Base-by-base conservation (phyloP, 495 filamentous ascomycete species). In the Penicillium malachiteum region DNA sequence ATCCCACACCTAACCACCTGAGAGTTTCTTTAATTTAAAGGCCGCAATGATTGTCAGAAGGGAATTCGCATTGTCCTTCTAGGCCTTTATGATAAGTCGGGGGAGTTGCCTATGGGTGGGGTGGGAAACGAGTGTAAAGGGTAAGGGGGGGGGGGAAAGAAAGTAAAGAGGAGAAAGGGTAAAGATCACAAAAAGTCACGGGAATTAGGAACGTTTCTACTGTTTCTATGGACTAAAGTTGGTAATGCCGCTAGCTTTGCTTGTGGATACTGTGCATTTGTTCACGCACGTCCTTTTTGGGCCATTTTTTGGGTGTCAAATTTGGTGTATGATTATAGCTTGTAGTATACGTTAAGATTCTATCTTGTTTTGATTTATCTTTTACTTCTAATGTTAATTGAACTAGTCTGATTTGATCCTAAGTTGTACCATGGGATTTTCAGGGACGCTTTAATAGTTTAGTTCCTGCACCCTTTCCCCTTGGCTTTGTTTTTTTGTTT, bases 121-220 rank as follows among this genome's bases (percentile, higher is more conserved):
- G 18, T 46, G 43, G 43, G 18, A 13, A 32, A 44, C 17, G 21
- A 31, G 5, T 7, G 17, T 5, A 17, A 10, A 30, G 16, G n/a
- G 18, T 33, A 11, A 32, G 55, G 17, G 45, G 14, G 46, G 42
- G 39, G 48, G 21, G 35, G 42, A 40, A 18, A 16, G 16, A 48
- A 17, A 49, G 45, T 35, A 53, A 35, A 30, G 46, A 50, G 52
- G 51, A 17, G 43, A 60, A 47, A 52, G 31, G 33, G 48, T 34
- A 56, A 37, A 39, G 45, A 50, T 50, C 44, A 50, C 42, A 55
- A 52, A 44, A 62, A 26, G 59, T 62, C 59, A 57, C 58, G 58
- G 58, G 54, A 12, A 14, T 38, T 38, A 14, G 26, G 33, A 30
- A 31, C 48, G 21, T 52, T 43, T 42, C 41, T 42, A 31, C 41